Percentiles rank a stretch among this genome's conserved stretches.
These are phyloP conservation scores for Phytophthora citricola DNA, from an alignment of 352 stramenopile genomes.

Conservation along the genomic window DNA sequence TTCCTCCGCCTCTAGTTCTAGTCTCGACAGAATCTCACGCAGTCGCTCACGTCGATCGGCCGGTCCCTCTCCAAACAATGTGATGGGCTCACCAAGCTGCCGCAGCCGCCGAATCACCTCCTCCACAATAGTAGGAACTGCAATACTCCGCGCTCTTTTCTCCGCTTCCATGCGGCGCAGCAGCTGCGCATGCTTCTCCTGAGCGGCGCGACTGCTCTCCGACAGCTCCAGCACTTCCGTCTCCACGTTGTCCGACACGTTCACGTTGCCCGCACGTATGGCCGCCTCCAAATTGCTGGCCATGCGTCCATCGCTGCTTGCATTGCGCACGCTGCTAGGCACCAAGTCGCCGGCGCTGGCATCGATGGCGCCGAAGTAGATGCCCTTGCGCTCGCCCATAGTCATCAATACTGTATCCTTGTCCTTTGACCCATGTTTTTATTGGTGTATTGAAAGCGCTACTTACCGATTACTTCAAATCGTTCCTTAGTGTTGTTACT, in stretches of 20 bases:
- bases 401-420: constrained; percentile 5
- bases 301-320: constrained; percentile 3
- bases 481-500: constrained; percentile 5
- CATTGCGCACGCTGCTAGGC: constrained; percentile 48
- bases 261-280: constrained; percentile 85
- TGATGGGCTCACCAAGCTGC: constrained; percentile 91
- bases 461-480: constrained; percentile 4
- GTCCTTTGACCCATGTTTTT: background rate
- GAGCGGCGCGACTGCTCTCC: constrained; percentile 79
- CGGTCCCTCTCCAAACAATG: constrained; percentile 96
- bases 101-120: constrained; percentile 93
- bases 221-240: constrained; percentile 88
- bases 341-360: constrained; percentile 42
- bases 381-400: constrained; percentile 80
- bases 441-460: no score
- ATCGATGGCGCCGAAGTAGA: constrained; percentile 85
- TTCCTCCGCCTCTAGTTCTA: constrained; percentile 79
- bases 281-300: constrained; percentile 65
- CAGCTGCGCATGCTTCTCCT: constrained; percentile 90
- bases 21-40: constrained; percentile 86
- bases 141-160: constrained; percentile 89
- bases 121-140: constrained; percentile 93
- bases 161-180: constrained; percentile 92
- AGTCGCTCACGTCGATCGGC: constrained; percentile 95
- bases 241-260: constrained; percentile 74